These are phyloP conservation scores for Blastobotrys elegans DNA, from an alignment of 1,139 yeast genomes.

Conservation along the genomic window DNA sequence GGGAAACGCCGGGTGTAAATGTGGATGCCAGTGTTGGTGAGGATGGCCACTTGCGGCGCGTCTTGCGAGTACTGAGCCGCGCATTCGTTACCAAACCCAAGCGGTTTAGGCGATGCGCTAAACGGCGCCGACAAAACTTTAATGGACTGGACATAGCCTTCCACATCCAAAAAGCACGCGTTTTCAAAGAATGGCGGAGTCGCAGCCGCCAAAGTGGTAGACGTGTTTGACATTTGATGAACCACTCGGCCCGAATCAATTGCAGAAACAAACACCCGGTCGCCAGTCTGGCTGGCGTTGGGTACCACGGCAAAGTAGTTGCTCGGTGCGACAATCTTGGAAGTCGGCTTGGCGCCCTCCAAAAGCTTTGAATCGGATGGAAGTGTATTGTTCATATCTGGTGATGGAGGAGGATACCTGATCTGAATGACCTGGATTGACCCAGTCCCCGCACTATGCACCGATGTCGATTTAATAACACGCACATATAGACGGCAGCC, in stretches of 20 bases:
- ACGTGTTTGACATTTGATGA: conserved; percentile 42
- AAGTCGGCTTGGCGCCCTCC: conserved; percentile 36
- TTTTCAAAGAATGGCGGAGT: conserved; percentile 63
- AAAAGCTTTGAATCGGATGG: conserved; percentile 36
- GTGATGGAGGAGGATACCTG: conserved; percentile 32
- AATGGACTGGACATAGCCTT: conserved; percentile 67
- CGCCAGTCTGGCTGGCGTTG: conserved; percentile 31
- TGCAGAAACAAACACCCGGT: conserved; percentile 65
- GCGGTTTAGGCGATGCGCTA: conserved; percentile 67
- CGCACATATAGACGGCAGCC: conserved; percentile 70
- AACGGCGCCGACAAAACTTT: conserved; percentile 64
- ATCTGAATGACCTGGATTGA: conserved; percentile 35
- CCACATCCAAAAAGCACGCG: conserved; percentile 65
- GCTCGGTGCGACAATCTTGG: conserved; percentile 73
- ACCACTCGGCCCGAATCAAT: conserved; percentile 75
- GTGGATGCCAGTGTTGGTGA: conserved; percentile 75
- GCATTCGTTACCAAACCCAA: conserved; percentile 75
- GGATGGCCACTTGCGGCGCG: conserved; percentile 60
- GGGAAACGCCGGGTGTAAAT: conserved; percentile 76
- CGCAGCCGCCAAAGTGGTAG: conserved; percentile 38
- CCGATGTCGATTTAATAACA: conserved; percentile 32
- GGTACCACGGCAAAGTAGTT: conserved; percentile 56
- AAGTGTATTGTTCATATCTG: conserved; percentile 8
- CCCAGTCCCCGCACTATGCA: conserved; percentile 6
- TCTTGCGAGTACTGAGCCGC: conserved; percentile 69